Conservation (phyloP, 2,329 filamentous ascomycete genomes). For the Cladosporium phlei region DNA sequence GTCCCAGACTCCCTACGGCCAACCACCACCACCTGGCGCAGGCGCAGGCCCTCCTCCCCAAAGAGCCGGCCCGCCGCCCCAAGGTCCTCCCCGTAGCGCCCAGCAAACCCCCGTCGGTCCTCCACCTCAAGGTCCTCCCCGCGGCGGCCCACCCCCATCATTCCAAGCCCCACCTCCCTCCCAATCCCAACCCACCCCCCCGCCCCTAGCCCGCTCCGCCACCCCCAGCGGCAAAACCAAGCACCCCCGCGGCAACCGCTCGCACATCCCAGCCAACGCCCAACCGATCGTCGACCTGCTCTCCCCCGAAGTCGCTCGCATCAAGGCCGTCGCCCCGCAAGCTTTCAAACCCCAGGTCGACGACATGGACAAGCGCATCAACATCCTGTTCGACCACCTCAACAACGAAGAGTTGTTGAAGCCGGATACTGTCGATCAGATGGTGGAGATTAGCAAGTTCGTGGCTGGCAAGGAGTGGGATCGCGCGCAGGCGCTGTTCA, state of each 20-base stretch:
- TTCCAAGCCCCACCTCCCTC: conserved; percentile 17
- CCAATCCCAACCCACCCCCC: conserved; percentile 7
- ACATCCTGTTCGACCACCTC: conserved; percentile 91
- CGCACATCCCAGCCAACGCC: conserved; percentile 75
- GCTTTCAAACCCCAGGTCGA: conserved; percentile 84
- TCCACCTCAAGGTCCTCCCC: conserved; percentile 46
- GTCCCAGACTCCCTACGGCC: conserved; percentile 35
- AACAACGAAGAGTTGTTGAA: conserved; percentile 92
- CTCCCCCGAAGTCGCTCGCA: conserved; percentile 77
- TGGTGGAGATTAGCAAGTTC: conserved; percentile 51
- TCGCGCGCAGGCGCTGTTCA: conserved; percentile 41
- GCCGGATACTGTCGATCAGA: conserved; percentile 67
- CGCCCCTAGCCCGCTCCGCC: conserved; percentile 38
- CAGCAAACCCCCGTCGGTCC: conserved; percentile 27
- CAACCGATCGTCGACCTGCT: conserved; percentile 78
- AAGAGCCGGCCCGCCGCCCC: conserved; percentile 34
- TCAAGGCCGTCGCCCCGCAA: conserved; percentile 79
- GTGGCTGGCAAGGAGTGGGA: conserved; percentile 42
- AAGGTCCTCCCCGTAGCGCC: conserved; percentile 41
- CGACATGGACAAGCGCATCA: conserved; percentile 88
- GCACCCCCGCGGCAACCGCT: conserved; percentile 68
- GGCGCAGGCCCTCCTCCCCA: conserved; percentile 34
- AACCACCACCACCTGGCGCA: conserved; percentile 39
- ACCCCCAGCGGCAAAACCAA: conserved; percentile 28
- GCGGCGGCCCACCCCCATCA: conserved; percentile 35